These are phyloP conservation scores for Nitzschia sp. DNA, from an alignment of 108 stramenopile species.

Conservation along the genomic window DNA sequence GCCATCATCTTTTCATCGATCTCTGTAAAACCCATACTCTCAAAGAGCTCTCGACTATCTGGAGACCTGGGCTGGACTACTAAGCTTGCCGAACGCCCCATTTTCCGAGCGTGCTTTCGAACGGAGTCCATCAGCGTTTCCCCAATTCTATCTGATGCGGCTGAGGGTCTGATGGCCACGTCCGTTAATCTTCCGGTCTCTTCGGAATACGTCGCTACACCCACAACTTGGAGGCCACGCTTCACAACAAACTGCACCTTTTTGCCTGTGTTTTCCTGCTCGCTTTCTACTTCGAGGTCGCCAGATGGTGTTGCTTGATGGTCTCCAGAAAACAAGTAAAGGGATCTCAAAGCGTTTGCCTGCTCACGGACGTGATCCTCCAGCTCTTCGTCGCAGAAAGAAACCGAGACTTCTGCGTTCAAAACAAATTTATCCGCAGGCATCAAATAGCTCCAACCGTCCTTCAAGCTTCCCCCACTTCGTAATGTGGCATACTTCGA, in stretches of 20 bases:
- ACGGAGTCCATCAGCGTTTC: slow-evolving; percentile 33
- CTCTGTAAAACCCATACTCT: slow-evolving; percentile 53
- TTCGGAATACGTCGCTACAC: slow-evolving; percentile 62
- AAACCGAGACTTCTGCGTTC: neutral
- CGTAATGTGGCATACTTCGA: slow-evolving; percentile 32
- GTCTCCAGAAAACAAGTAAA: slow-evolving; percentile 40
- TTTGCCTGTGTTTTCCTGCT: slow-evolving; percentile 2
- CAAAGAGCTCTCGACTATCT: slow-evolving; percentile 49
- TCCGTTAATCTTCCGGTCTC: slow-evolving; percentile 54
- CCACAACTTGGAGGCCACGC: slow-evolving; percentile 73
- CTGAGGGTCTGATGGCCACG: slow-evolving; percentile 69
- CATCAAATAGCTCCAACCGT: slow-evolving; percentile 78
- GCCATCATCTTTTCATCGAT: slow-evolving; percentile 1
- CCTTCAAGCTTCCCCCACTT: slow-evolving; percentile 71
- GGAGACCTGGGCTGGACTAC: slow-evolving; percentile 41
- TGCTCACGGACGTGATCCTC: slow-evolving; percentile 56
- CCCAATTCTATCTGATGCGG: slow-evolving; percentile 18
- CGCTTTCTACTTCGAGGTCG: neutral
- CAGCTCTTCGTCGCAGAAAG: slow-evolving; percentile 4
- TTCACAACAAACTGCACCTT: slow-evolving; percentile 55
- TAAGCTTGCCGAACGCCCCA: slow-evolving; percentile 16
- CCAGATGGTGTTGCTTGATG: neutral
- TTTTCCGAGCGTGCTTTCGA: slow-evolving; percentile 13
- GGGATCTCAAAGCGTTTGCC: slow-evolving; percentile 47
- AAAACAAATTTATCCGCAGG: slow-evolving; percentile 27